A percentile compares a stretch with the other conserved stretches of the same genome.
Evolutionary conservation across 176 grass and related monocot species (phyloP).

Genomic region (Phoenix roebelenii): DNA sequence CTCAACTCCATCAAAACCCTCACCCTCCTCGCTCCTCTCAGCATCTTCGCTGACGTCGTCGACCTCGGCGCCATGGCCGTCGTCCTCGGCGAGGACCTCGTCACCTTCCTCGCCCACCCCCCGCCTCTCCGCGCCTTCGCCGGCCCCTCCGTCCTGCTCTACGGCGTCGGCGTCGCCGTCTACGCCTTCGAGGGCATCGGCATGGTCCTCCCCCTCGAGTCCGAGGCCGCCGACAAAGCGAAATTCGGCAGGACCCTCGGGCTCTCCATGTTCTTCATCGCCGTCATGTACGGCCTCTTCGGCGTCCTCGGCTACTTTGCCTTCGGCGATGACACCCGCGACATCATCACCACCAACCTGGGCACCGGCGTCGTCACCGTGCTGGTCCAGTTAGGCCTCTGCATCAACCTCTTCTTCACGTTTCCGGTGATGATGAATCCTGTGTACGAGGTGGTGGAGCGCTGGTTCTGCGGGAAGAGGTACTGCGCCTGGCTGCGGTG

Average conservation of each 20-base stretch:
- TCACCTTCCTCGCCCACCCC: constrained; percentile 29
- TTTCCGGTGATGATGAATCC: constrained; percentile 98
- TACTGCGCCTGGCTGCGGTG: constrained; percentile 89
- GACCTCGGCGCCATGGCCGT: constrained; percentile 93
- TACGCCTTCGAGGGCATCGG: constrained; percentile 95
- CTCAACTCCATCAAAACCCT: constrained; percentile 95
- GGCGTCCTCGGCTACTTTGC: constrained; percentile 82
- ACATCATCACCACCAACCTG: constrained; percentile 97
- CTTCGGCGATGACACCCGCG: constrained; percentile 69
- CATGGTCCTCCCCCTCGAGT: constrained; percentile 82
- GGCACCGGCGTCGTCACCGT: constrained; percentile 70
- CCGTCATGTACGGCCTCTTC: constrained; percentile 77
- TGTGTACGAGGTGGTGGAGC: constrained; percentile 84
- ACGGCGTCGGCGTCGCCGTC: constrained; percentile 83
- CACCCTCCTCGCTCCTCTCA: constrained; percentile 82
- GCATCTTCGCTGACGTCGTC: constrained; percentile 88
- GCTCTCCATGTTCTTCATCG: constrained; percentile 80
- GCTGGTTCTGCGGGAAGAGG: constrained; percentile 53
- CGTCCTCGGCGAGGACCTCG: constrained; percentile 65
- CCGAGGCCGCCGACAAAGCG: constrained; percentile 67
- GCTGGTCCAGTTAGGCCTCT: constrained; percentile 75
- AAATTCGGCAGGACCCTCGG: constrained; percentile 60
- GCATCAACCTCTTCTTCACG: constrained; percentile 98
- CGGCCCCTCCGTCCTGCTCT: constrained; percentile 50
- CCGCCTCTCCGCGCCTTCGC: constrained; percentile 50